A percentile compares a stretch with the other conserved stretches of the same genome.
Evolutionary conservation across 371 early-diverging fungal genomes (phyloP).

Genomic region (Amoeboaphelidium occidentale): DNA sequence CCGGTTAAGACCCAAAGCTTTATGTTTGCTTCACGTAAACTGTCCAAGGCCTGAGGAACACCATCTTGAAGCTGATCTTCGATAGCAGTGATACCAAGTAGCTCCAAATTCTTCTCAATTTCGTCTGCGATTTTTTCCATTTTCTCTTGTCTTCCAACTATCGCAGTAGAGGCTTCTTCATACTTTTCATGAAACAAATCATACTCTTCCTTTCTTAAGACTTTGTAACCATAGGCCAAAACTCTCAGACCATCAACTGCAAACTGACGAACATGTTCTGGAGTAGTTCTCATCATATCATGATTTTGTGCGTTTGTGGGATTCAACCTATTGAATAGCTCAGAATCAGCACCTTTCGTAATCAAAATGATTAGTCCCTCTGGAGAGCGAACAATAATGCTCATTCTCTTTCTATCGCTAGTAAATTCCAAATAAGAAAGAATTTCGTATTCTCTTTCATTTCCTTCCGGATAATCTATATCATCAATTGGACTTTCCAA

Average conservation of each 20-base stretch:
- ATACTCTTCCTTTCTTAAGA: slow-evolving; percentile 45
- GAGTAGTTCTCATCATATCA: slow-evolving; percentile 8
- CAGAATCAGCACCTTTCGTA: slow-evolving; percentile 55
- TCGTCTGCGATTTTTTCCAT: slow-evolving; percentile 53
- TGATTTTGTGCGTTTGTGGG: slow-evolving; percentile 2
- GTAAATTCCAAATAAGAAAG: slow-evolving; percentile 38
- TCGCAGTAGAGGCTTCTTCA: slow-evolving; percentile 45
- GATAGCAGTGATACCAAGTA: slow-evolving; percentile 69
- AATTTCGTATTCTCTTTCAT: slow-evolving; percentile 12
- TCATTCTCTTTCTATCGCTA: slow-evolving; percentile 42
- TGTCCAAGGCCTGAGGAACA: slow-evolving; percentile 76
- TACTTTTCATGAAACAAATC: slow-evolving; percentile 43
- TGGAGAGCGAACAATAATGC: slow-evolving; percentile 23
- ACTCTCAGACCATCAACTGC: slow-evolving; percentile 73
- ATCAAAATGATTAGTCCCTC: slow-evolving; percentile 25
- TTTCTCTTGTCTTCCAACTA: slow-evolving; percentile 52
- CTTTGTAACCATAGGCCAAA: slow-evolving; percentile 52
- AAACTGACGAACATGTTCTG: slow-evolving; percentile 31
- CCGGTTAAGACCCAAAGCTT: slow-evolving; percentile 26
- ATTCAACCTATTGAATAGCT: slow-evolving; percentile 18
- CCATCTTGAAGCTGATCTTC: slow-evolving; percentile 79
- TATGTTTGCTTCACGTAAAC: slow-evolving; percentile 18
- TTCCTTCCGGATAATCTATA: background rate
- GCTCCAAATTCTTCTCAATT: slow-evolving; percentile 37
- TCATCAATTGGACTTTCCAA: background rate